phyloP scores from a whole-genome alignment of 2,329 filamentous ascomycete genomes.

The Stemphylium beticola region DNA sequence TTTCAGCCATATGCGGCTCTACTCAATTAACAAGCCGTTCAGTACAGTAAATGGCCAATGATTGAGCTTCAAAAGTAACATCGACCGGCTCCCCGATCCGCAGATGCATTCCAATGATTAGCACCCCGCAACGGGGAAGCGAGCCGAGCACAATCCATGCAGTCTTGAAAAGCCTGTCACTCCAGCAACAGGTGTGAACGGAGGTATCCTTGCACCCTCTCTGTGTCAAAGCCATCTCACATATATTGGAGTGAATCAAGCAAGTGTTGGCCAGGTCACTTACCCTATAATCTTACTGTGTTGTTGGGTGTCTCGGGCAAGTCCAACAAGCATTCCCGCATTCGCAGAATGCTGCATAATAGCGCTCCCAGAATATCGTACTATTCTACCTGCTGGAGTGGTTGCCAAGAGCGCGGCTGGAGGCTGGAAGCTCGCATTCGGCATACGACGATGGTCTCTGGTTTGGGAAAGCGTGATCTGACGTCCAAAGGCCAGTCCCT shows the following conservation, averaged over 20 bases:
- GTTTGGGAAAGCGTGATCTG: neutral
- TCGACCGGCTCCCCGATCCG: neutral
- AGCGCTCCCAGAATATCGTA: neutral
- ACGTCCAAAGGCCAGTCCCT: neutral
- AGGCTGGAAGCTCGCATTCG: constrained; percentile 1
- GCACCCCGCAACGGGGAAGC: neutral
- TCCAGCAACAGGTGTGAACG: too few species aligned
- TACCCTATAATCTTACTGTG: neutral
- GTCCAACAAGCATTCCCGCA: neutral
- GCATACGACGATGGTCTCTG: neutral
- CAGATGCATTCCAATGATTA: neutral
- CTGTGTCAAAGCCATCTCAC: neutral
- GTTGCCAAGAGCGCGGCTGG: neutral
- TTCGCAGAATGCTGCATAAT: constrained; percentile 2
- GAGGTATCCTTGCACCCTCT: too few species aligned
- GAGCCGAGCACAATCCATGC: neutral
- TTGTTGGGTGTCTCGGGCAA: neutral
- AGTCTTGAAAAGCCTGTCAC: too few species aligned
- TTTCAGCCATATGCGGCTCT: neutral
- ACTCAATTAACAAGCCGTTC: neutral
- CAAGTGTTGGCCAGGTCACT: neutral
- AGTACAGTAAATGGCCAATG: neutral
- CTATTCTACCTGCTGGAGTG: neutral
- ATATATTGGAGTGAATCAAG: neutral
- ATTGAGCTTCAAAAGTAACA: neutral